These are phyloP conservation scores for Phytophthora tubulina DNA, from an alignment of 352 stramenopile genomes.

Conservation along the genomic window DNA sequence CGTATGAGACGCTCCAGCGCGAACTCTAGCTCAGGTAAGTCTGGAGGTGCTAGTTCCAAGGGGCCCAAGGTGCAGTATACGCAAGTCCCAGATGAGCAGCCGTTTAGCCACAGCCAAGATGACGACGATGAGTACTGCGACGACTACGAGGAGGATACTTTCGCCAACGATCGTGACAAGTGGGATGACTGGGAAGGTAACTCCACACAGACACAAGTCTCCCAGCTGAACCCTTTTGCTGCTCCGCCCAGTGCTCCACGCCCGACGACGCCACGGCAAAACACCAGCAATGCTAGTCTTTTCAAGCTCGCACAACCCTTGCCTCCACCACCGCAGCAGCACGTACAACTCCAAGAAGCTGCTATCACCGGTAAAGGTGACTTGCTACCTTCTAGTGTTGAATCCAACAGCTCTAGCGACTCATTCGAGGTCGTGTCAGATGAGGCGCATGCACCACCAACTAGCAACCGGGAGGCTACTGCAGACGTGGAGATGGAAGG, in stretches of 20 bases:
- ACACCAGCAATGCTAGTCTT: slow-evolving; percentile 7
- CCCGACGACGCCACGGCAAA: slow-evolving; percentile 22
- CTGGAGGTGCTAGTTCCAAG: slow-evolving; percentile 16
- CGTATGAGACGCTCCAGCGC: slow-evolving; percentile 51
- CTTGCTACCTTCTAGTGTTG: slow-evolving; percentile 43
- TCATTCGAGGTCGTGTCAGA: slow-evolving; percentile 72
- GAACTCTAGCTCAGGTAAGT: slow-evolving; percentile 22
- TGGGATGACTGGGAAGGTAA: slow-evolving; percentile 82
- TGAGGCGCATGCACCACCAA: slow-evolving; percentile 41
- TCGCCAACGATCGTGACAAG: slow-evolving; percentile 55
- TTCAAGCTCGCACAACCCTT: slow-evolving; percentile 46
- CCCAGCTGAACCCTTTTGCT: slow-evolving; percentile 61
- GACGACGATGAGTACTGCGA: slow-evolving; percentile 61
- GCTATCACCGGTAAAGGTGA: slow-evolving; percentile 27
- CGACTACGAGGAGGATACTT: slow-evolving; percentile 57
- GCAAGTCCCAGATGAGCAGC: slow-evolving; percentile 62
- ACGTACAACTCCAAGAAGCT: slow-evolving; percentile 44
- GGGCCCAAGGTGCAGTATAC: slow-evolving; percentile 70
- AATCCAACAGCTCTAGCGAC: slow-evolving; percentile 77
- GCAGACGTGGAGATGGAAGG: slow-evolving; percentile 45
- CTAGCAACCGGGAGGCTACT: slow-evolving; percentile 19
- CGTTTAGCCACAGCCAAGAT: slow-evolving; percentile 50
- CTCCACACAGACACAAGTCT: slow-evolving; percentile 42
- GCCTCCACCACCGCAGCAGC: slow-evolving; percentile 14
- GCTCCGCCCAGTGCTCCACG: slow-evolving; percentile 22